These are phyloP conservation scores for Zostera marina DNA, from an alignment of 116 monocot genomes.

Conservation along the genomic window DNA sequence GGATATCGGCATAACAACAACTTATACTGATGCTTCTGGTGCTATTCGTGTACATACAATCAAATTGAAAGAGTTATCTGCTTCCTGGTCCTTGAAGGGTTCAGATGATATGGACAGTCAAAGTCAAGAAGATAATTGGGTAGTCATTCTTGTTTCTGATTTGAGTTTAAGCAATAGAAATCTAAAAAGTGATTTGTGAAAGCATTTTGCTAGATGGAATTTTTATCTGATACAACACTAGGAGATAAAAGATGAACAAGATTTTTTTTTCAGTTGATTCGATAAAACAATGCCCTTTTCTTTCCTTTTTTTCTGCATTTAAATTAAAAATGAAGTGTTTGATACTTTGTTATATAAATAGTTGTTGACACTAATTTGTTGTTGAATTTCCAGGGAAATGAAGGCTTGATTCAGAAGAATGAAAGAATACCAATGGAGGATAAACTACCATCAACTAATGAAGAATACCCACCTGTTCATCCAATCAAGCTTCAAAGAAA, in stretches of 20 bases:
- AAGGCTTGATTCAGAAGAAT: background rate
- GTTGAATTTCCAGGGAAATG: background rate
- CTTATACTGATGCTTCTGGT: constrained; percentile 33
- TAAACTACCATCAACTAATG: background rate
- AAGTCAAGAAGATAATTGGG: constrained; percentile 5
- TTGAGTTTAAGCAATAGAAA: background rate
- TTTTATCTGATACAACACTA: background rate
- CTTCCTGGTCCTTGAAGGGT: constrained; percentile 28
- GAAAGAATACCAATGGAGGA: background rate
- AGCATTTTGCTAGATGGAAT: background rate
- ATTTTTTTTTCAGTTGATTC: background rate
- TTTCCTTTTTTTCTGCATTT: too few relatives aligned
- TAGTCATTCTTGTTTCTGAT: constrained; percentile 5
- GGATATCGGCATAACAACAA: constrained; percentile 18
- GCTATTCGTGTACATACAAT: constrained; percentile 14
- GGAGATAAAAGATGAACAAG: too few relatives aligned
- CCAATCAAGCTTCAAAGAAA: constrained; percentile 9
- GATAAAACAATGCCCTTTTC: background rate
- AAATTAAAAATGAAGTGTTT: too few relatives aligned
- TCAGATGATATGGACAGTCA: constrained; percentile 8
- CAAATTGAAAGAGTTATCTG: constrained; percentile 25
- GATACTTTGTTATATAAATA: too few relatives aligned
- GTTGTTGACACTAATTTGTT: too few relatives aligned
- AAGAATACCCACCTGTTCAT: background rate
- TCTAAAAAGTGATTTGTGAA: background rate